Conservation (phyloP, 2,329 filamentous ascomycete genomes). For the Xylaria sp. region DNA sequence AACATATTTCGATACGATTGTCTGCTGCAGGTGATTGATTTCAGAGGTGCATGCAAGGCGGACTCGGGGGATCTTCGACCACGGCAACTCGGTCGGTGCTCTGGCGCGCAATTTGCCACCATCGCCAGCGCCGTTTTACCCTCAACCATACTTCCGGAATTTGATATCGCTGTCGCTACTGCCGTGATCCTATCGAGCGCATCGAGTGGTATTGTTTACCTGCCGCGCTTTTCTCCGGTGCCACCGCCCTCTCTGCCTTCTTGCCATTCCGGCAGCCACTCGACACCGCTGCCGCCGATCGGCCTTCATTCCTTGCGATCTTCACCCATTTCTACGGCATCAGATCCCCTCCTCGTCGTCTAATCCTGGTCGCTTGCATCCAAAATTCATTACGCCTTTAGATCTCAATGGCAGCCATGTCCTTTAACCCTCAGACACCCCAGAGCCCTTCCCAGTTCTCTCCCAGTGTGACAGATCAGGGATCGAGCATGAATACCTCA, state of each 20-base stretch:
- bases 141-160: conserved; percentile 8
- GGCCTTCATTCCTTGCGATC: conserved; percentile 26
- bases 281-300: conserved; percentile 26
- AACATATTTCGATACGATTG: conserved; percentile 22
- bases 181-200: conserved; percentile 20
- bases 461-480: conserved; percentile 64
- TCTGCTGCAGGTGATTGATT: conserved; percentile 36
- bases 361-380: conserved; percentile 26
- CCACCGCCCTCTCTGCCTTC: conserved; percentile 8
- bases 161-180: background rate
- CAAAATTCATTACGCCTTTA: conserved; percentile 27
- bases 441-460: conserved; percentile 74
- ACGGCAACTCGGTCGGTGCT: conserved; percentile 53
- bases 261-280: conserved; percentile 5
- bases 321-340: conserved; percentile 25
- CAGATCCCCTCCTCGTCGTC: conserved; percentile 22
- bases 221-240: conserved; percentile 19
- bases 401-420: conserved; percentile 64
- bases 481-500: conserved; percentile 63
- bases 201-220: background rate
- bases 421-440: conserved; percentile 74
- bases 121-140: conserved; percentile 30
- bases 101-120: conserved; percentile 54
- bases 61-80: conserved; percentile 49
- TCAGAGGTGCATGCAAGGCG: conserved; percentile 51